Evolutionary conservation across 257 asterid genomes (phyloP).

Genomic region (Solanum bukasovii): DNA sequence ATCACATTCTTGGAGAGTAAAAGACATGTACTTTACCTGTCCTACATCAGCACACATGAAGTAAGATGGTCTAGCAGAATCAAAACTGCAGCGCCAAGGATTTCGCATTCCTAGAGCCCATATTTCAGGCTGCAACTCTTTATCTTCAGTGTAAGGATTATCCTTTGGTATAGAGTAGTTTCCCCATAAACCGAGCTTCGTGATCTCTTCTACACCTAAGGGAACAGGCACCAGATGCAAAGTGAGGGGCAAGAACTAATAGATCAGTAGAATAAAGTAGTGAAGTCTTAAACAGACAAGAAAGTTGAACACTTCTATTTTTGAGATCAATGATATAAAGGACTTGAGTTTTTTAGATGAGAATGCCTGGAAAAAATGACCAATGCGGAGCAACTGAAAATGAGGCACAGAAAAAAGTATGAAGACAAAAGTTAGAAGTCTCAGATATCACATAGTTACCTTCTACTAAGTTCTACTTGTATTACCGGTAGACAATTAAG

Average conservation of each 20-base stretch:
- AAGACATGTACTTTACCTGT: constrained; percentile 39
- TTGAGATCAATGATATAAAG: background rate
- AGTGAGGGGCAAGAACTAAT: background rate
- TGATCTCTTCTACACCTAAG: constrained; percentile 47
- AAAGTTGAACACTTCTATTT: background rate
- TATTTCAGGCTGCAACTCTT: constrained; percentile 57
- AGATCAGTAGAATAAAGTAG: background rate
- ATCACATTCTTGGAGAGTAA: background rate
- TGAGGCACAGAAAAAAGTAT: background rate
- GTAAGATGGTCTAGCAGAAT: constrained; percentile 76
- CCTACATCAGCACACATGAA: constrained; percentile 80
- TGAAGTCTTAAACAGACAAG: background rate
- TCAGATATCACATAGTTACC: background rate
- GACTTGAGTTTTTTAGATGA: background rate
- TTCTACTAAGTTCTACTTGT: background rate
- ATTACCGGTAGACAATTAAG: background rate
- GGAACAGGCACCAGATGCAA: background rate
- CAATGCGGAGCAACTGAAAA: background rate
- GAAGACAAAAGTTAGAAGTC: background rate
- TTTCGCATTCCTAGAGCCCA: constrained; percentile 85
- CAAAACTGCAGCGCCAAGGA: constrained; percentile 99
- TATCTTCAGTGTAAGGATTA: constrained; percentile 53
- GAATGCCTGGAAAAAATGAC: background rate
- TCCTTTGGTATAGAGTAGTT: constrained; percentile 85
- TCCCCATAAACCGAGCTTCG: constrained; percentile 66